These are phyloP conservation scores for Fusarium coffeatum DNA, from an alignment of 2,329 filamentous ascomycete species.

Conservation along the genomic window DNA sequence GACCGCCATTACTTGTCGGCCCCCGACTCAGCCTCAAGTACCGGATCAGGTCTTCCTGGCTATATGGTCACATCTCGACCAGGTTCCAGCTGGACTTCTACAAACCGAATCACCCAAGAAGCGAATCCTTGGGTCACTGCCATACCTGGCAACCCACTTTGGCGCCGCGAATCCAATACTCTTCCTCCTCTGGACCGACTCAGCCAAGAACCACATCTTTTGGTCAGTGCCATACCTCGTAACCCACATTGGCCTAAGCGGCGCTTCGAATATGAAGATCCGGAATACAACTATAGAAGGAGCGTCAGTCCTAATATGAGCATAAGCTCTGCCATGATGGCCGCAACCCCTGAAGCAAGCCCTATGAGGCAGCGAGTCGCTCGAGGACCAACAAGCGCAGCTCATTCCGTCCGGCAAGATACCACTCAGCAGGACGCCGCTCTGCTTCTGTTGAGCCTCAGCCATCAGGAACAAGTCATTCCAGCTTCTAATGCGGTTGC, in stretches of 20 bases:
- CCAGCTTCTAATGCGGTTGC: neutral
- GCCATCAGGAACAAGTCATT: conserved; percentile 19
- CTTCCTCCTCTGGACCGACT: neutral
- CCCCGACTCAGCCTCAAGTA: conserved; percentile 47
- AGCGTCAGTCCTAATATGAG: conserved; percentile 40
- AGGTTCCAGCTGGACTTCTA: conserved; percentile 38
- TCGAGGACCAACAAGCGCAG: neutral
- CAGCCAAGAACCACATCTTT: neutral
- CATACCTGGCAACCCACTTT: conserved; percentile 34
- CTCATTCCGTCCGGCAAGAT: conserved; percentile 32
- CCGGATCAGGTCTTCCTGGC: conserved; percentile 43
- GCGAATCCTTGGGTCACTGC: conserved; percentile 42
- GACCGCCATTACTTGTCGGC: conserved; percentile 40
- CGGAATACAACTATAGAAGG: conserved; percentile 31
- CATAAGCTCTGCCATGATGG: conserved; percentile 22
- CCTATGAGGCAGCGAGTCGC: conserved; percentile 18
- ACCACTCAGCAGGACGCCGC: conserved; percentile 42
- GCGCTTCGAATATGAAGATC: conserved; percentile 38
- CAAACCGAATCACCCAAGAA: conserved; percentile 31
- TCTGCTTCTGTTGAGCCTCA: conserved; percentile 41
- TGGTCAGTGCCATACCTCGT: neutral
- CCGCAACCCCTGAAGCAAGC: conserved; percentile 34
- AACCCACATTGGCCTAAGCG: conserved; percentile 39
- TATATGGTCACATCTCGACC: conserved; percentile 45
- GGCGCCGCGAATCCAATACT: conserved; percentile 19